Evolutionary conservation across 2,329 filamentous ascomycete species (phyloP), one percentile per base, ranked within the genome.

Genomic region (Cyphellophora attinorum): DNA sequence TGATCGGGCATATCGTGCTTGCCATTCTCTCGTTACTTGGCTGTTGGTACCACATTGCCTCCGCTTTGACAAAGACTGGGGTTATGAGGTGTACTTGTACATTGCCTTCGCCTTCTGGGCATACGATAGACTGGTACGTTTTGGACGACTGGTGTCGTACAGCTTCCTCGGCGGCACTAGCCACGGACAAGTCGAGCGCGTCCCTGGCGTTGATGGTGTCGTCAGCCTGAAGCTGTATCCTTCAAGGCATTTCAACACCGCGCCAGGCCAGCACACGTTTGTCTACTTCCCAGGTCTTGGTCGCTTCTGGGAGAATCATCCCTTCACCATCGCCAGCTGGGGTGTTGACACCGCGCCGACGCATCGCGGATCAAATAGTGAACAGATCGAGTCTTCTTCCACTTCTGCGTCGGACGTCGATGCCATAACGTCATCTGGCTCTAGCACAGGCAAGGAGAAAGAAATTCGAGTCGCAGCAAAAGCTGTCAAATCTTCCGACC

Each of bases 291-390:
- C 70, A 0, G 62, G 60, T 0, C 45, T 70, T 2, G 59, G 36
- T n/a, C 47, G 42, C 2, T 45, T 51, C 41, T 74, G 69, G 68
- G 68, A 73, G 46, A 73, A 68, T 29, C 71, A 74, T 44, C 70
- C 70, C 0, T 74, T 74, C 45, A 25, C 21, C 21, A 25, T 25
- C 21, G n/a, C 21, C 21, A n/a, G 21, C n/a, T 25, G 21, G 21
- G 21, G 21, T 8, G n/a, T 25, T n/a, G 21, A 25, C n/a, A 8
- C 8, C 8, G 8, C n/a, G 21, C n/a, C 21, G n/a, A n/a, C n/a
- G 21, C 69, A 65, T 1, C 46, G 16, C 12, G n/a, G n/a, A 31
- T 31, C 29, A 5, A 31, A 14, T 4, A 14, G 14, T 15, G 15
- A n/a, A n/a, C n/a, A 13, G n/a, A 15, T 31, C 15, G 29, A 31